Evolutionary conservation across 164 flowering plant species (phyloP), one percentile per base, ranked within the genome.

Genomic region (Vitis rupestris): DNA sequence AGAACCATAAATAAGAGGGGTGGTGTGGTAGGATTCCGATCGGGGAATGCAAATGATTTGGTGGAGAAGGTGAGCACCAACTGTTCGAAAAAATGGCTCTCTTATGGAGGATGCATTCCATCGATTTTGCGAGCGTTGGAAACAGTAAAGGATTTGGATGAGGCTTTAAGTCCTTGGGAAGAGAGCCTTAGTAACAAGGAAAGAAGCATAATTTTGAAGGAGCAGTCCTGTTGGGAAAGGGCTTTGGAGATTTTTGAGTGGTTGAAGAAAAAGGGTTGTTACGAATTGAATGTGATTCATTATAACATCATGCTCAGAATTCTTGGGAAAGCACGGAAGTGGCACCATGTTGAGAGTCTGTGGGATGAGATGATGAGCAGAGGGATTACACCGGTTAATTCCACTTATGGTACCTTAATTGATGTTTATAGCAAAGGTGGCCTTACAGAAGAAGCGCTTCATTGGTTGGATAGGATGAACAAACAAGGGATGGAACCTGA

Each of bases 401-500:
- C 93, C 0, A 92, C 99, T 0, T 95, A 86, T 66, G 98, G 98
- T 50, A 92, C 99, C 15, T 76, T 95, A 63, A 92, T 95, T 74
- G 92, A 92, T 86, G 94, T 83, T 69, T 92, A 87, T 68, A 85
- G 92, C 77, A 95, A 92, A 78, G 97, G 94, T 14, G 99, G 99
- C 2, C 84, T 69, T 5, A 88, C 70, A 50, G 86, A 87, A 37
- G 79, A 82, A 70, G 97, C 97, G 2, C 79, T 90, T 49, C 69
- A 63, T 70, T 94, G 97, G 97, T 79, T 94, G 76, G 82, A 79
- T 62, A 70, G 68, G 79, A 92, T 94, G 99, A 73, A 75, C 12
- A 76, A 84, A 48, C 83, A 77, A 64, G 91, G 92, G 64, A 82
- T 94, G 84, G 86, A 85, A 64, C 95, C 97, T 3, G 99, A 91